A percentile compares a stretch with the other conserved stretches of the same genome.
Evolutionary conservation across 1,284 basidiomycete species (phyloP).

Genomic region (Ceratobasidium sp.): DNA sequence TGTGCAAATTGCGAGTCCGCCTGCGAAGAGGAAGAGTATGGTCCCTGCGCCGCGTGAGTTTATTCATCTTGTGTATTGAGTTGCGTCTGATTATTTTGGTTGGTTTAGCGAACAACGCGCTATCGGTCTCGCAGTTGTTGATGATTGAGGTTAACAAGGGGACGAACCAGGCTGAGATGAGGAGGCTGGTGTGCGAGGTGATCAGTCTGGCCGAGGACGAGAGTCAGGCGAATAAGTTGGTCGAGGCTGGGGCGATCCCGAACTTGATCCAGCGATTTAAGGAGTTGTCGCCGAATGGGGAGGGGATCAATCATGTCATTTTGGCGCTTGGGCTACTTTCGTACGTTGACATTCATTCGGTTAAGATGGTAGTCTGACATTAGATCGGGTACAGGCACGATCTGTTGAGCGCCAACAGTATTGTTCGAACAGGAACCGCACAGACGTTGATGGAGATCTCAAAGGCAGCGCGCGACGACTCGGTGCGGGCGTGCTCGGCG

Average conservation of each 20-base stretch:
- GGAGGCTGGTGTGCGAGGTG: conserved; percentile 16
- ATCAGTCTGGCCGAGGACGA: conserved; percentile 37
- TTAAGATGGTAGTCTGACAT: not conserved
- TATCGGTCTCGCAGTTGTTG: conserved; percentile 29
- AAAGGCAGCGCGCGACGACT: conserved; percentile 22
- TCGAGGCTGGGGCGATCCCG: conserved; percentile 44
- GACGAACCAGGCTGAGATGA: conserved; percentile 15
- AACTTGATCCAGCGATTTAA: conserved; percentile 42
- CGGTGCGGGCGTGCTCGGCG: conserved; percentile 27
- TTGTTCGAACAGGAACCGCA: conserved; percentile 43
- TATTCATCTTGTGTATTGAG: too few species aligned
- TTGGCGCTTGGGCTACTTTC: conserved; percentile 44
- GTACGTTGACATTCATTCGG: conserved; percentile 22
- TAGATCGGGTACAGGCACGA: conserved; percentile 33
- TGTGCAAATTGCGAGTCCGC: too few species aligned
- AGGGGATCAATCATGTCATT: conserved; percentile 42
- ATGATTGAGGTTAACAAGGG: conserved; percentile 29
- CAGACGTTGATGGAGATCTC: conserved; percentile 43
- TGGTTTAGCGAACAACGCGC: conserved; percentile 6
- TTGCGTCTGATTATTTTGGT: not conserved
- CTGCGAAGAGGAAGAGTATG: conserved; percentile 6
- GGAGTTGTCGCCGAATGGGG: conserved; percentile 21
- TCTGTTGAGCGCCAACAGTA: conserved; percentile 45
- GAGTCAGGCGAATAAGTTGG: conserved; percentile 43
- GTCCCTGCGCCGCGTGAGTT: conserved; percentile 26